Conservation (phyloP, 805 yeast species). For the Hanseniaspora guilliermondii region DNA sequence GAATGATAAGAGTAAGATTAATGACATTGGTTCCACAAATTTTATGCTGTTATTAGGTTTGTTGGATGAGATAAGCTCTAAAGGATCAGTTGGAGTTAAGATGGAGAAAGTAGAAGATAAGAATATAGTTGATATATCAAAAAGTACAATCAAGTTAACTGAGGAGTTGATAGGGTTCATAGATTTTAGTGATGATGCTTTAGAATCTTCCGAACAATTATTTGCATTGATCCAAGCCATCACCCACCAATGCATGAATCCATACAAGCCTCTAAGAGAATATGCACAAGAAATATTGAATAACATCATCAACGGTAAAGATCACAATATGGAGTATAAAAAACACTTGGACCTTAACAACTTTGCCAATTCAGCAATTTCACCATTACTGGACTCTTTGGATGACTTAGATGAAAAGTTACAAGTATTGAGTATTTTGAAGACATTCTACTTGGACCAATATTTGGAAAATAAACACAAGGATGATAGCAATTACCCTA, state of each 20-base stretch:
- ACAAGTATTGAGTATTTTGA: slow-evolving; percentile 53
- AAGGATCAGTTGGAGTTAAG: slow-evolving; percentile 68
- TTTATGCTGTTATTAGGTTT: slow-evolving; percentile 58
- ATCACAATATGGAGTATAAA: slow-evolving; percentile 25
- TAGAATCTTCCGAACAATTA: slow-evolving; percentile 14
- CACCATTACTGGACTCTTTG: slow-evolving; percentile 53
- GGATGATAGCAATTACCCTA: slow-evolving; percentile 29
- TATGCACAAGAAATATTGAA: slow-evolving; percentile 44
- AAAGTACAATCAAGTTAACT: slow-evolving; percentile 52
- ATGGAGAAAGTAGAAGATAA: slow-evolving; percentile 55
- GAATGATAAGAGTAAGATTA: slow-evolving; percentile 24
- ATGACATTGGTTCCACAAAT: slow-evolving; percentile 36
- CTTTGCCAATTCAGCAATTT: slow-evolving; percentile 58
- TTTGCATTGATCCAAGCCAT: slow-evolving; percentile 64
- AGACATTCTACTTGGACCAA: slow-evolving; percentile 50
- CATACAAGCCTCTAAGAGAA: slow-evolving; percentile 62
- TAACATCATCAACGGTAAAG: slow-evolving; percentile 29
- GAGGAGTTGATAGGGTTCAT: slow-evolving; percentile 33
- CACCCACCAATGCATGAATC: slow-evolving; percentile 81
- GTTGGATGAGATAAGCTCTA: slow-evolving; percentile 66
- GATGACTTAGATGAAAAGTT: slow-evolving; percentile 50
- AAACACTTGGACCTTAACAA: slow-evolving; percentile 27
- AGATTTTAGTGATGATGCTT: neutral
- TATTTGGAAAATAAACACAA: slow-evolving; percentile 29
- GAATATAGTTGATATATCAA: slow-evolving; percentile 45